Evolutionary conservation across 1,284 basidiomycete genomes (phyloP).

Genomic region (Ceratorhiza oryzae-sativae): DNA sequence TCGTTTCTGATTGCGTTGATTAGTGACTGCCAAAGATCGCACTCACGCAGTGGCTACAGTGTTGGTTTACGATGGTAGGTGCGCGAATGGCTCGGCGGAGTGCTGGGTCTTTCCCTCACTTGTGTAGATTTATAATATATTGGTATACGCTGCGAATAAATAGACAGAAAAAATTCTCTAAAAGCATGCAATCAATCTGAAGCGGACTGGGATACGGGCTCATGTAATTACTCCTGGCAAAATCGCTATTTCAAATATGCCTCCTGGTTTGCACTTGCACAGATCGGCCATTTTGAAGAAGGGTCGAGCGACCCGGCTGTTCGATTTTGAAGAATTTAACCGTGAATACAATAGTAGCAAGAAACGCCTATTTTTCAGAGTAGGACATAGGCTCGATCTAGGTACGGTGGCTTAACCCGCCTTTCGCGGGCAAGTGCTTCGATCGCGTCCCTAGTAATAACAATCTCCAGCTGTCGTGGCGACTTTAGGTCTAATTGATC

Average conservation of each 20-base stretch:
- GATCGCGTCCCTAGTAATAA: slow-evolving; percentile 75
- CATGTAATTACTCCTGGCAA: too few species aligned
- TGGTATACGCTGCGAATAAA: too few species aligned
- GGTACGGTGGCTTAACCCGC: slow-evolving; percentile 59
- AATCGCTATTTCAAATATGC: neutral
- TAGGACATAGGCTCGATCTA: slow-evolving; percentile 44
- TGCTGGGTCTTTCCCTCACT: too few species aligned
- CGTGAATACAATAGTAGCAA: neutral
- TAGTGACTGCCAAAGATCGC: neutral
- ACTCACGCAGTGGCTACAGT: neutral
- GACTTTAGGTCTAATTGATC: slow-evolving; percentile 42
- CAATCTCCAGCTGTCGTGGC: slow-evolving; percentile 54
- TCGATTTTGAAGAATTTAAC: neutral
- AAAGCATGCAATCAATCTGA: neutral
- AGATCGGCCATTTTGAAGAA: neutral
- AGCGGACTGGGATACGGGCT: too few species aligned
- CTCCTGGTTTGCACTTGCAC: neutral
- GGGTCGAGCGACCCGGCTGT: neutral
- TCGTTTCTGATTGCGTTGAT: slow-evolving; percentile 13
- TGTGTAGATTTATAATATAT: too few species aligned
- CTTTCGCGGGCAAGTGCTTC: slow-evolving; percentile 69
- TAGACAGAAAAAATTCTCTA: too few species aligned
- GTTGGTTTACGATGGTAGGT: neutral
- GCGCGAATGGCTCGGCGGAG: too few species aligned
- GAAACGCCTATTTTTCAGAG: slow-evolving; percentile 38